phyloP scores from a whole-genome alignment of 768 basidiomycete genomes.

The Arthromyces matolae region DNA sequence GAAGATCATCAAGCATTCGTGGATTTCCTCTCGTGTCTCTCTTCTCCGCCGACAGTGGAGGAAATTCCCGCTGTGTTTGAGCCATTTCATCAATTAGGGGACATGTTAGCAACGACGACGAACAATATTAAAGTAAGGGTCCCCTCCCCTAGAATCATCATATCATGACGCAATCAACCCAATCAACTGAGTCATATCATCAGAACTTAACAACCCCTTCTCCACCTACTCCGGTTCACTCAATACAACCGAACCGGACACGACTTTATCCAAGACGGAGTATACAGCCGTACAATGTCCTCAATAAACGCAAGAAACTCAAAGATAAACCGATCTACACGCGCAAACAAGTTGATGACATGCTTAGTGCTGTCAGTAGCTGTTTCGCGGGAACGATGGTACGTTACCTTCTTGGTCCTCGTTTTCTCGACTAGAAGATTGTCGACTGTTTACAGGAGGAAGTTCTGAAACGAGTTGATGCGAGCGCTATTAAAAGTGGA shows the following conservation, averaged over 20 bases:
- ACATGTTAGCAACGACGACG: background rate
- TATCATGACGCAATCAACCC: too few species aligned
- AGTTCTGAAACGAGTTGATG: conserved; percentile 8
- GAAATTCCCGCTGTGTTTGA: background rate
- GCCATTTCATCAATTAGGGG: background rate
- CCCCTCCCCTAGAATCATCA: too few species aligned
- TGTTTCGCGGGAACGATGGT: conserved; percentile 14
- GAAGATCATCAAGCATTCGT: conserved; percentile 8
- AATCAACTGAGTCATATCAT: background rate
- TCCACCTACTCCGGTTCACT: background rate
- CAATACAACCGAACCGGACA: background rate
- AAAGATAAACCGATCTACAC: conserved; percentile 15
- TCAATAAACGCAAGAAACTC: conserved; percentile 6
- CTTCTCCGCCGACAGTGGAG: background rate
- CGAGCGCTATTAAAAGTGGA: background rate
- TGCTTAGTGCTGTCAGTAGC: conserved; percentile 10
- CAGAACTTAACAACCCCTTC: background rate
- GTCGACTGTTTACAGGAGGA: conserved; percentile 10
- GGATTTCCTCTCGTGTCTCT: conserved; percentile 9
- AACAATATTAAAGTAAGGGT: too few species aligned
- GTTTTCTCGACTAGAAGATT: background rate
- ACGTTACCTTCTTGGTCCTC: background rate
- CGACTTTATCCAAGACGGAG: conserved; percentile 2
- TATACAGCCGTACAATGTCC: conserved; percentile 1
- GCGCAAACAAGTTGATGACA: conserved; percentile 14